These are phyloP conservation scores for Yamadazyma taylorii DNA, from an alignment of 1,139 yeast species.

Conservation along the genomic window DNA sequence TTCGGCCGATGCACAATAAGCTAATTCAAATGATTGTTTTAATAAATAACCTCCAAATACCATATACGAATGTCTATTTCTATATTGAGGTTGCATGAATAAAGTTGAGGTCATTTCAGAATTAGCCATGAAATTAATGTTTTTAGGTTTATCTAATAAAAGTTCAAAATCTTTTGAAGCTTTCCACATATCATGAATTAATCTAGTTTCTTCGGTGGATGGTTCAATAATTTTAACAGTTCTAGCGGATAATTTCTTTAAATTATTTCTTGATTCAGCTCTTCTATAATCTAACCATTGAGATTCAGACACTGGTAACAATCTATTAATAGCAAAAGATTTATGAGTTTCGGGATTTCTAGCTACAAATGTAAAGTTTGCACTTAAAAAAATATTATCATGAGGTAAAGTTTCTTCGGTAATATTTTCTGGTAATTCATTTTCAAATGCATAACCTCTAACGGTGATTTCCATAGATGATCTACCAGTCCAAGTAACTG, in stretches of 20 bases:
- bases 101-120: conserved; percentile 71
- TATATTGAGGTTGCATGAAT: conserved; percentile 94
- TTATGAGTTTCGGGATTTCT: conserved; percentile 87
- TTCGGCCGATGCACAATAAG: conserved; percentile 89
- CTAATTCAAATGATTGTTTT: conserved; percentile 90
- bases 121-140: conserved; percentile 64
- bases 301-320: conserved; percentile 68
- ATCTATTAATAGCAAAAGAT: conserved; percentile 79
- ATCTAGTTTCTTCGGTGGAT: conserved; percentile 63
- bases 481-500: conserved; percentile 91
- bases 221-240: conserved; percentile 66
- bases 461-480: conserved; percentile 95
- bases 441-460: conserved; percentile 76
- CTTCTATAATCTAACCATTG: conserved; percentile 85
- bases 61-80: conserved; percentile 92
- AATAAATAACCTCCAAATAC: conserved; percentile 91
- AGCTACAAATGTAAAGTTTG: conserved; percentile 94
- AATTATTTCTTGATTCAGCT: conserved; percentile 87
- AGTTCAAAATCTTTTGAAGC: conserved; percentile 48
- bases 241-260: conserved; percentile 75
- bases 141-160: conserved; percentile 31
- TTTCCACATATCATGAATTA: conserved; percentile 78
- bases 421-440: conserved; percentile 38
- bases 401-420: conserved; percentile 49
- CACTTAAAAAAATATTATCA: conserved; percentile 65